phyloP scores from a whole-genome alignment of 371 early-diverging fungal species.

The Rhizomucor pusillus region DNA sequence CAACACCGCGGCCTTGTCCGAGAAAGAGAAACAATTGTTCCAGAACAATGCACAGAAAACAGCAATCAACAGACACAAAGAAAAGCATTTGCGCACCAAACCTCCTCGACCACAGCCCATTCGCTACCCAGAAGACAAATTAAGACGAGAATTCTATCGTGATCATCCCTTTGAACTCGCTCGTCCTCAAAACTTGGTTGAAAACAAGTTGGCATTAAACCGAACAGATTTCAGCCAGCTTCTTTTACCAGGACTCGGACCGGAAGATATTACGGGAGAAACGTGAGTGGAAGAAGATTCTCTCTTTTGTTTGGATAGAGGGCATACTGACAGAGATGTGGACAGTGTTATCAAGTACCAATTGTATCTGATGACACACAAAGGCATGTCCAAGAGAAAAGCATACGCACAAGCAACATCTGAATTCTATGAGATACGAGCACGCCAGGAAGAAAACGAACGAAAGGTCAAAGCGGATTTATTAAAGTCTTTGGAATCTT shows the following conservation, averaged over 20 bases:
- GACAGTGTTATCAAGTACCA: conserved; percentile 76
- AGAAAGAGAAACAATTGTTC: conserved; percentile 32
- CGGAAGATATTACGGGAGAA: conserved; percentile 61
- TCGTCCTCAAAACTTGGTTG: conserved; percentile 65
- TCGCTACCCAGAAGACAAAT: conserved; percentile 84
- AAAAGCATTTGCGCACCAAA: conserved; percentile 55
- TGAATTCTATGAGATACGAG: conserved; percentile 72
- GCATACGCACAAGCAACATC: conserved; percentile 71
- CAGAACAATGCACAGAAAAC: conserved; percentile 7
- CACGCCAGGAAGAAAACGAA: conserved; percentile 67
- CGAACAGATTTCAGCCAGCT: conserved; percentile 46
- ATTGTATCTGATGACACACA: conserved; percentile 64
- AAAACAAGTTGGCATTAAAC: conserved; percentile 46
- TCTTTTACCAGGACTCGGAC: conserved; percentile 49
- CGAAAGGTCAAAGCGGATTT: conserved; percentile 61
- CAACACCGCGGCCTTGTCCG: conserved; percentile 37
- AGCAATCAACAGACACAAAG: conserved; percentile 25
- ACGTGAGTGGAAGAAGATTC: conserved; percentile 60
- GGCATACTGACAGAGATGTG: background rate
- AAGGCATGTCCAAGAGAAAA: conserved; percentile 63
- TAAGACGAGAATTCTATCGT: conserved; percentile 79
- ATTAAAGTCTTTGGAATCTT: too few relatives aligned
- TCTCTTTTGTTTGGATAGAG: background rate
- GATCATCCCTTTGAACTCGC: conserved; percentile 88
- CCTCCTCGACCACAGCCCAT: conserved; percentile 65